Evolutionary conservation across 345 rosid genomes (phyloP), one percentile per base, ranked within the genome.

Genomic region (Populus davidiana): DNA sequence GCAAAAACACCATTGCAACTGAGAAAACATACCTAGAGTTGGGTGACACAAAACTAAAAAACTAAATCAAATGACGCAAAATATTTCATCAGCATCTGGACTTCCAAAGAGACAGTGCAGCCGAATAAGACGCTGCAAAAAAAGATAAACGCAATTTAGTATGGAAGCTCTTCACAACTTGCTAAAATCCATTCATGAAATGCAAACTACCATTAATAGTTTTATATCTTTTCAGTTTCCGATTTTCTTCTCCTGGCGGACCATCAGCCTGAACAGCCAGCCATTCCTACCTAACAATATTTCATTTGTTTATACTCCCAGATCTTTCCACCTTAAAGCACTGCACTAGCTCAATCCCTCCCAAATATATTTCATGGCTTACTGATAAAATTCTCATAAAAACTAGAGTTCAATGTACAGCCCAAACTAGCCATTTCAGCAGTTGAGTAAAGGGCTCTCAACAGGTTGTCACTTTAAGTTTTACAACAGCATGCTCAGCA

Each of bases 51-150:
- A 35, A 54, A 10, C 9, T 29, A 16, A 41, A 41, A n/a, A 41
- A 23, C 62, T 41, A 47, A 41, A 56, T 36, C 16, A 4, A 74
- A 44, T 27, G 8, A 69, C 23, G 5, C 16, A 13, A 13, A 35
- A 13, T 17, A 47, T 64, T 16, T 8, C 5, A 63, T 61, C 67
- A 17, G n/a, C 38, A n/a, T 11, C 64, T 27, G 44, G 35, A 59
- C 36, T 44, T 25, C 12, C 31, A n/a, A 9, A 41, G 56, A 11
- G 2, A 50, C n/a, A 36, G 66, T 41, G 43, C 65, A 31, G 27
- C 77, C 69, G 33, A 73, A 76, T 66, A 61, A 76, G n/a, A 47
- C 35, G 17, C 78, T 79, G 83, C 79, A 76, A 47, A 71, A 31
- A 63, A 71, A 23, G 67, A 81, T 17, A 69, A 17, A 39, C 39